Evolutionary conservation across 495 filamentous ascomycete genomes (phyloP).

Genomic region (Massariosphaeria phaeospora): DNA sequence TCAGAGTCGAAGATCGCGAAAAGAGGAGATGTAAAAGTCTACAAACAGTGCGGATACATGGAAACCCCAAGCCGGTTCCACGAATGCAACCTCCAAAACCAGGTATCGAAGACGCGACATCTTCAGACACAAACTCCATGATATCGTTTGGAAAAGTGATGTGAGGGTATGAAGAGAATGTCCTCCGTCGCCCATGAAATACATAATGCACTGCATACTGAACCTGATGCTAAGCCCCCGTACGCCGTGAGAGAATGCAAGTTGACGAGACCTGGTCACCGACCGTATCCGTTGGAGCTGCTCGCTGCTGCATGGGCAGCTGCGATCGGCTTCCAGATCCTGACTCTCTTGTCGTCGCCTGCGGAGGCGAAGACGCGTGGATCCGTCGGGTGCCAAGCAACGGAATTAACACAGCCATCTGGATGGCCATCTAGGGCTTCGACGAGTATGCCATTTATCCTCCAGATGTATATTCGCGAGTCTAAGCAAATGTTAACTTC

Average conservation of each 20-base stretch:
- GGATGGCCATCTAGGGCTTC: constrained; percentile 70
- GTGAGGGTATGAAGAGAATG: too few relatives aligned
- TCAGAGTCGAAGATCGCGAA: too few relatives aligned
- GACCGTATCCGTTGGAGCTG: constrained; percentile 10
- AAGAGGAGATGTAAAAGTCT: too few relatives aligned
- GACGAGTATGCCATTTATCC: constrained; percentile 67
- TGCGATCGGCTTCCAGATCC: constrained; percentile 49
- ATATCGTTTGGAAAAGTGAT: too few relatives aligned
- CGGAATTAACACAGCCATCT: constrained; percentile 77
- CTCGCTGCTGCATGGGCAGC: not conserved
- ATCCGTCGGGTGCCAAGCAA: constrained; percentile 82
- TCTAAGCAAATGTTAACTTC: too few relatives aligned
- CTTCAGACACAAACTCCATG: too few relatives aligned
- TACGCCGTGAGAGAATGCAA: constrained; percentile 2
- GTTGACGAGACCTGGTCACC: not conserved
- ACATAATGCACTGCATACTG: not conserved
- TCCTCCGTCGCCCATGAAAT: too few relatives aligned
- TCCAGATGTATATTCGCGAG: constrained; percentile 80
- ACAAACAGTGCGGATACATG: too few relatives aligned
- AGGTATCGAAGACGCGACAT: too few relatives aligned
- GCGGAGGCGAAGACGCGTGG: constrained; percentile 85
- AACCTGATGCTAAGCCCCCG: too few relatives aligned
- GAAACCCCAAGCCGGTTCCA: too few relatives aligned
- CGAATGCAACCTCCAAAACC: too few relatives aligned
- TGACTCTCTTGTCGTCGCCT: constrained; percentile 79